Evolutionary conservation across 805 yeast species (phyloP).

Genomic region (Ogataea dorogensis): DNA sequence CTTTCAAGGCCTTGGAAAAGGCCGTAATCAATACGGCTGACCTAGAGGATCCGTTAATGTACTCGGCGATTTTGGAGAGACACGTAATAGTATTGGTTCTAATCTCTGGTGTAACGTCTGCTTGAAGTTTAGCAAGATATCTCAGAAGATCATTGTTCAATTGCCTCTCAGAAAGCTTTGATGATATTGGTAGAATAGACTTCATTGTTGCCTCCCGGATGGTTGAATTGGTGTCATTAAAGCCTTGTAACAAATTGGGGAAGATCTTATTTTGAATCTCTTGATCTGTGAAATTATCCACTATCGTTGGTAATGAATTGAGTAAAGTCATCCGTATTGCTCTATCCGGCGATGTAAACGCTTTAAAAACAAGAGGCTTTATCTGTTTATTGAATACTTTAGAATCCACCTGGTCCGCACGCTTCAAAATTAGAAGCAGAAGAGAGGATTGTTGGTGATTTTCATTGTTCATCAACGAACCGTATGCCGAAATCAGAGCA

Average conservation of each 20-base stretch:
- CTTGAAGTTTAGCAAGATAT: slow-evolving; percentile 76
- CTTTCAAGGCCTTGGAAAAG: slow-evolving; percentile 76
- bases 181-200: slow-evolving; percentile 54
- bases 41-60: slow-evolving; percentile 54
- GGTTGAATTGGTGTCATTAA: slow-evolving; percentile 78
- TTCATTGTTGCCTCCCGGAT: slow-evolving; percentile 79
- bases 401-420: slow-evolving; percentile 28
- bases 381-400: slow-evolving; percentile 40
- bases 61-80: slow-evolving; percentile 61
- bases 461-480: slow-evolving; percentile 21
- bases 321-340: slow-evolving; percentile 72
- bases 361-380: slow-evolving; percentile 62
- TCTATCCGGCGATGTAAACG: slow-evolving; percentile 70
- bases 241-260: slow-evolving; percentile 70
- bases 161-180: slow-evolving; percentile 71
- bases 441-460: slow-evolving; percentile 30
- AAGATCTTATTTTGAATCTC: slow-evolving; percentile 72
- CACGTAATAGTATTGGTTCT: slow-evolving; percentile 74
- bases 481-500: slow-evolving; percentile 52
- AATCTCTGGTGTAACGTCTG: slow-evolving; percentile 72
- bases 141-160: slow-evolving; percentile 83
- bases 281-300: slow-evolving; percentile 48
- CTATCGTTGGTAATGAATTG: slow-evolving; percentile 55
- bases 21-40: slow-evolving; percentile 84
- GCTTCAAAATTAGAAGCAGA: slow-evolving; percentile 41